phyloP scores from a whole-genome alignment of 1,139 yeast genomes.

The Lodderomyces jiufengensis region DNA sequence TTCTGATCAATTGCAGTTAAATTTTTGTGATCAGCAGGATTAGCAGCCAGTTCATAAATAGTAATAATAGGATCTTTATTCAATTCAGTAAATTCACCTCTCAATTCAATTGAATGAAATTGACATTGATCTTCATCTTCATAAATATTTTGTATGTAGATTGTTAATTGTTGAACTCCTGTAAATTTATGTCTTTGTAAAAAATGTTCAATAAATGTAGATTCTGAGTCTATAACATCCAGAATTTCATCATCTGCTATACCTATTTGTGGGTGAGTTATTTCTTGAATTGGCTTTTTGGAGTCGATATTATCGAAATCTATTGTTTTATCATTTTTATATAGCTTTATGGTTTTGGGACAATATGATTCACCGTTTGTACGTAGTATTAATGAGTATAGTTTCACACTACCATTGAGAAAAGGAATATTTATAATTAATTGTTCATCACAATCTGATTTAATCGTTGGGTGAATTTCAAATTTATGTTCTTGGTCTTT shows the following conservation, averaged over 20 bases:
- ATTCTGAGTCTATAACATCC: slow-evolving; percentile 29
- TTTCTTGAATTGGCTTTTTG: slow-evolving; percentile 46
- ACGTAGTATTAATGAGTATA: slow-evolving; percentile 70
- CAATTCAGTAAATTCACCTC: slow-evolving; percentile 73
- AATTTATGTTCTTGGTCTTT: slow-evolving; percentile 37
- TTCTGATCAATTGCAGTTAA: slow-evolving; percentile 15
- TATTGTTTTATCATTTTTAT: slow-evolving; percentile 63
- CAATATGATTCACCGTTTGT: slow-evolving; percentile 62
- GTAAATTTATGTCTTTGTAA: slow-evolving; percentile 74
- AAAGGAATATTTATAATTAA: slow-evolving; percentile 71
- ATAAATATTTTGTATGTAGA: slow-evolving; percentile 66
- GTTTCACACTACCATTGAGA: slow-evolving; percentile 66
- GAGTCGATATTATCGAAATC: slow-evolving; percentile 66
- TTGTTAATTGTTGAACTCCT: slow-evolving; percentile 62
- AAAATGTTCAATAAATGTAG: slow-evolving; percentile 76
- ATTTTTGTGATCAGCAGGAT: slow-evolving; percentile 80
- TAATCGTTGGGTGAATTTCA: slow-evolving; percentile 45
- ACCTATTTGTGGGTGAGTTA: slow-evolving; percentile 67
- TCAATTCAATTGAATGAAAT: slow-evolving; percentile 68
- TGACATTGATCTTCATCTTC: slow-evolving; percentile 52
- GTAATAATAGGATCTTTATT: slow-evolving; percentile 68
- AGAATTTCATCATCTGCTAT: slow-evolving; percentile 38
- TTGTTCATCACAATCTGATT: slow-evolving; percentile 82
- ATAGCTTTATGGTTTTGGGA: slow-evolving; percentile 66
- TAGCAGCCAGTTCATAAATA: slow-evolving; percentile 86